Percentiles rank a stretch among this genome's conserved stretches.
Conservation (phyloP, 805 yeast genomes). For the Blastobotrys peoriensis region DNA sequence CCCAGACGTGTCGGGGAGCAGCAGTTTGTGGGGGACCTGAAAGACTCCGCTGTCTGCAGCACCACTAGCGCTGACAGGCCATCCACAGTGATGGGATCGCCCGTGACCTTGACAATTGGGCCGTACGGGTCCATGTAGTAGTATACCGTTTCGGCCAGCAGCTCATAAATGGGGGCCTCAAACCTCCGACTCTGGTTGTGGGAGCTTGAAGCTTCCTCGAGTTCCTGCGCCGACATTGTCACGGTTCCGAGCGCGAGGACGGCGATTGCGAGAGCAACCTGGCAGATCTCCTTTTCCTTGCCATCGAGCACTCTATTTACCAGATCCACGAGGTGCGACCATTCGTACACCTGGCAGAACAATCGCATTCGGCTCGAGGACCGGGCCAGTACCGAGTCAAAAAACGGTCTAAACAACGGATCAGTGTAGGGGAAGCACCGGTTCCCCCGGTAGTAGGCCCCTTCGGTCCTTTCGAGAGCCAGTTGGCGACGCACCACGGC, state of each 20-base stretch:
- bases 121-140: neutral
- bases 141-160: neutral
- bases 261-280: neutral
- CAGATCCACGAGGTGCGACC: neutral
- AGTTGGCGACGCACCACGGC: neutral
- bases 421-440: neutral
- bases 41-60: neutral
- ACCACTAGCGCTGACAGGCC: neutral
- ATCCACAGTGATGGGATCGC: neutral
- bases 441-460: neutral
- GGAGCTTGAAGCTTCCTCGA: neutral
- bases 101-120: neutral
- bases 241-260: neutral
- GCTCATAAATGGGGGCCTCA: neutral
- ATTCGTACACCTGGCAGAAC: neutral
- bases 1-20: neutral
- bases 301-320: neutral
- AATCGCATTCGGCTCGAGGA: neutral
- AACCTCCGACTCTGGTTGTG: neutral
- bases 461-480: neutral
- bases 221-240: neutral
- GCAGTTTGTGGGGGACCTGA: neutral
- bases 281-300: neutral
- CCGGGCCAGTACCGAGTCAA: neutral
- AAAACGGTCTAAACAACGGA: neutral